Evolutionary conservation across 164 flowering plant genomes (phyloP).

Genomic region (Pachysandra terminalis): DNA sequence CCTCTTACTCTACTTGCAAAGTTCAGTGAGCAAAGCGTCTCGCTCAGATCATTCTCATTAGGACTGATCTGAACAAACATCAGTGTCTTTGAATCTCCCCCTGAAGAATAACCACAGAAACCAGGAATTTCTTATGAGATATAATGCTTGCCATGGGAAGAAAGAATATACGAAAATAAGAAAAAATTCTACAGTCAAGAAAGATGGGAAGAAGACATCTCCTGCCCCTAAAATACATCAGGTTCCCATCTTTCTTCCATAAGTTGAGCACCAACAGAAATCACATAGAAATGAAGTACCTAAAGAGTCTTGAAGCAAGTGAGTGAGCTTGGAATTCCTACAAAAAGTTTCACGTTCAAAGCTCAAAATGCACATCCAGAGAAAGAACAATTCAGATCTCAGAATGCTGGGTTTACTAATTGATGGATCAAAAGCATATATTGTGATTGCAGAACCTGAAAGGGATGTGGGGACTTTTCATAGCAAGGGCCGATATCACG

Average conservation of each 20-base stretch:
- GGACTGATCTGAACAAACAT: conserved; percentile 98
- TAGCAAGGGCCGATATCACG: conserved; percentile 92
- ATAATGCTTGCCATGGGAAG: too few relatives aligned
- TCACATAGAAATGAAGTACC: conserved; percentile 44
- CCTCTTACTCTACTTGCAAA: conserved; percentile 98
- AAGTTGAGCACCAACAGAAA: not conserved
- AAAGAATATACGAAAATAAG: too few relatives aligned
- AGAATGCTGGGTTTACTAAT: not conserved
- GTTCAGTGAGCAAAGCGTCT: conserved; percentile 92
- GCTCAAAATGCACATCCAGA: not conserved
- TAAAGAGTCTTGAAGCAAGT: conserved; percentile 93
- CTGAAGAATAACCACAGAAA: conserved; percentile 26
- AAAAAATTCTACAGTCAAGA: too few relatives aligned
- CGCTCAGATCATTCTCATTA: conserved; percentile 75
- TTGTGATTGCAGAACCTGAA: conserved; percentile 54
- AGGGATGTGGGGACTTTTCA: conserved; percentile 86
- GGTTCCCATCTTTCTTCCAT: not conserved
- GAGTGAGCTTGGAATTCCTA: conserved; percentile 97
- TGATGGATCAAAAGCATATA: not conserved
- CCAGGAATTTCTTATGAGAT: not conserved
- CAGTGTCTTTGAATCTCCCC: conserved; percentile 94
- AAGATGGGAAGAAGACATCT: not conserved
- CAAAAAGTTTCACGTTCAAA: conserved; percentile 9
- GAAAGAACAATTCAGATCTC: not conserved
- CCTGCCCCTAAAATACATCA: too few relatives aligned